phyloP scores from a whole-genome alignment of 1,139 yeast genomes.

The Saccharomyces hybrid region DNA sequence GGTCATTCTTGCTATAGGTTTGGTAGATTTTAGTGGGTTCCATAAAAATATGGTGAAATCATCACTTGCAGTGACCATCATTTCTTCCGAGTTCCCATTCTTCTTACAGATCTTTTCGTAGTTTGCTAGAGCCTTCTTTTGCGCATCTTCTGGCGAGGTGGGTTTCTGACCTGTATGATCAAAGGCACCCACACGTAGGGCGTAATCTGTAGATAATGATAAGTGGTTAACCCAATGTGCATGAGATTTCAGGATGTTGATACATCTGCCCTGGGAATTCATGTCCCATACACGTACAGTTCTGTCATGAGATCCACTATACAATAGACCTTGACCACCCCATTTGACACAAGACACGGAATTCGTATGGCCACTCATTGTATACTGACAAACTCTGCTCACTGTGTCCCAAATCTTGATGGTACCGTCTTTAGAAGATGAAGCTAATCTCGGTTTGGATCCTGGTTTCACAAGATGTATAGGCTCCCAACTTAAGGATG shows the following conservation, averaged over 20 bases:
- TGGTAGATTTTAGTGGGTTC: conserved; percentile 77
- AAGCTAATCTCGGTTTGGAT: conserved; percentile 63
- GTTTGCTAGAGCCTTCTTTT: conserved; percentile 50
- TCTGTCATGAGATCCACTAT: conserved; percentile 92
- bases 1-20: conserved; percentile 88
- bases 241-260: conserved; percentile 76
- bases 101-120: conserved; percentile 74
- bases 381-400: conserved; percentile 56
- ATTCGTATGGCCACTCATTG: conserved; percentile 82
- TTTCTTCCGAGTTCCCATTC: conserved; percentile 62
- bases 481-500: conserved; percentile 92
- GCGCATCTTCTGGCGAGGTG: conserved; percentile 48
- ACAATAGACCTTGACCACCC: conserved; percentile 85
- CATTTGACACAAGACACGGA: conserved; percentile 92
- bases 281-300: conserved; percentile 90
- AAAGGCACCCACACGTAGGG: conserved; percentile 73
- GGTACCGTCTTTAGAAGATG: conserved; percentile 90
- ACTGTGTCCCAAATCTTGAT: conserved; percentile 85
- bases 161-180: conserved; percentile 54
- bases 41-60: conserved; percentile 97
- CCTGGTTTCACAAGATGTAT: conserved; percentile 67
- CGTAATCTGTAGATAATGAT: conserved; percentile 85
- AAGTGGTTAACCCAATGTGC: conserved; percentile 98
- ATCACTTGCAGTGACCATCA: conserved; percentile 91
- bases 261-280: conserved; percentile 61